A percentile compares a stretch with the other conserved stretches of the same genome.
Evolutionary conservation across 352 stramenopile genomes (phyloP).

Genomic region (Thalassiosira exigua): DNA sequence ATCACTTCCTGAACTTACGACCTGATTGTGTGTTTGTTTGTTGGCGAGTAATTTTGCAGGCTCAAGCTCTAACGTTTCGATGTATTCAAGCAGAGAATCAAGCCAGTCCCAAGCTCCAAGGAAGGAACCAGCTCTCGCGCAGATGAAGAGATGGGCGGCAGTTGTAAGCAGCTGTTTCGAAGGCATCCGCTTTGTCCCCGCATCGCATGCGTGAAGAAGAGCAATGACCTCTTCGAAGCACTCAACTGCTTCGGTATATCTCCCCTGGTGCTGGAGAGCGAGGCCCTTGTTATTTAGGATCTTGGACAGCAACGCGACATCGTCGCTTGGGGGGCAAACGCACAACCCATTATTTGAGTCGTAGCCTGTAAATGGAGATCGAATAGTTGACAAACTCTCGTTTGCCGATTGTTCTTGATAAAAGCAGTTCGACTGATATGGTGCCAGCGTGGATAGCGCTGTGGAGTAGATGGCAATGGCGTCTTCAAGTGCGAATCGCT

Average conservation of each 20-base stretch:
- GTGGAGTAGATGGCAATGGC: background rate
- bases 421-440: background rate
- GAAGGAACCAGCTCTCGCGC: constrained; percentile 5
- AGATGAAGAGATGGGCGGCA: constrained; percentile 1
- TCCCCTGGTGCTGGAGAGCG: constrained; percentile 1
- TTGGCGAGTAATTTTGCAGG: no score
- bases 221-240: background rate
- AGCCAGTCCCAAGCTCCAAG: constrained; percentile 10
- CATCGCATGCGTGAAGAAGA: background rate
- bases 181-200: background rate
- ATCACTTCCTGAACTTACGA: no score
- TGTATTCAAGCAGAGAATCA: background rate
- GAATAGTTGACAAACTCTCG: background rate
- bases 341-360: background rate
- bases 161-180: background rate
- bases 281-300: constrained; percentile 2
- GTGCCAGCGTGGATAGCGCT: background rate
- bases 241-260: constrained; percentile 5
- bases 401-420: background rate
- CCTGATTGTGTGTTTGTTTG: no score
- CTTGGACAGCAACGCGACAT: background rate
- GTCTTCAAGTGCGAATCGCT: background rate
- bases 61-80: constrained; percentile 19
- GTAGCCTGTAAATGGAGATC: constrained; percentile 1
- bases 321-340: background rate